These are phyloP conservation scores for Fusarium vanettenii DNA, from an alignment of 2,329 filamentous ascomycete species.

Conservation along the genomic window DNA sequence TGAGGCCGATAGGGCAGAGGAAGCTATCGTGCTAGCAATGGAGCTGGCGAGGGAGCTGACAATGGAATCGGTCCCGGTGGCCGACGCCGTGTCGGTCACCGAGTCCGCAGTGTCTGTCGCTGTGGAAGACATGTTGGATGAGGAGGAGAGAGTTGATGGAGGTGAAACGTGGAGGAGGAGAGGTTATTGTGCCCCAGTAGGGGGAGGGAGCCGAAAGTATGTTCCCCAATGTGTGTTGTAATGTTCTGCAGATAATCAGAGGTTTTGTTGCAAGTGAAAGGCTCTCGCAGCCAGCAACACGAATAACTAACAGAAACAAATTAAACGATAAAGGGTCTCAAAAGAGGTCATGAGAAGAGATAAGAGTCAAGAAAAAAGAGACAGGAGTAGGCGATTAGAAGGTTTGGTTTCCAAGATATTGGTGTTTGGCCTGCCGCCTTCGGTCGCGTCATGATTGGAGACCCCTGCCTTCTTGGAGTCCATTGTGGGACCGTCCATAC, in stretches of 20 bases:
- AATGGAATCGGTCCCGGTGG: constrained; percentile 3
- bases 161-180: not conserved
- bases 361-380: not conserved
- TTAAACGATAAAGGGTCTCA: constrained; percentile 3
- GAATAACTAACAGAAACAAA: not conserved
- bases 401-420: constrained; percentile 37
- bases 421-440: constrained; percentile 22
- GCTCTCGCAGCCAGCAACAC: constrained; percentile 8
- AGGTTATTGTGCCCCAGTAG: constrained; percentile 17
- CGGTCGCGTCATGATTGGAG: constrained; percentile 35
- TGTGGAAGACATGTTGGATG: constrained; percentile 21
- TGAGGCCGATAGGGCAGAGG: constrained; percentile 26
- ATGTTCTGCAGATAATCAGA: constrained; percentile 13
- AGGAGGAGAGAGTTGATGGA: not conserved
- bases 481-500: constrained; percentile 1
- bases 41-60: constrained; percentile 25
- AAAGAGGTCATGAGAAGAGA: not conserved
- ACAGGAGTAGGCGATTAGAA: constrained; percentile 2
- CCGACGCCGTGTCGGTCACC: constrained; percentile 33
- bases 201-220: constrained; percentile 11
- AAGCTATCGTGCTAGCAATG: constrained; percentile 16
- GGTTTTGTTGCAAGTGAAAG: not conserved
- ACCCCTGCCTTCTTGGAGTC: constrained; percentile 17
- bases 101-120: constrained; percentile 23
- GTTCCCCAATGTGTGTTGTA: constrained; percentile 6